These are phyloP conservation scores for Dryas integrifolia DNA, from an alignment of 331 rosid species.

Conservation along the genomic window DNA sequence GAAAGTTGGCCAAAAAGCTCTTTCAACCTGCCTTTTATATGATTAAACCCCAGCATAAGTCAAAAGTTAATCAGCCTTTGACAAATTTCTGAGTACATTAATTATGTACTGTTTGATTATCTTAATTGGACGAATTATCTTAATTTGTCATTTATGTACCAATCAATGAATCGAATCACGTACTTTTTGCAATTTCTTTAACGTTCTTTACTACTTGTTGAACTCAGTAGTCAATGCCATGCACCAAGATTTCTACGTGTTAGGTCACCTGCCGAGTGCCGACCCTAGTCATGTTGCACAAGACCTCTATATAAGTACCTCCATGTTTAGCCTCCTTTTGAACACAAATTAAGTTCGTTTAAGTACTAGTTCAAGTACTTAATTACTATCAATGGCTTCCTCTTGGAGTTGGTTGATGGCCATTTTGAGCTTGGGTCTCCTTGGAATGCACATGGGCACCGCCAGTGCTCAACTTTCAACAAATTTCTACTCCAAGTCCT, in stretches of 20 bases:
- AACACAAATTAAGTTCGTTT: neutral
- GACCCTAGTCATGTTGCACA: conserved; percentile 32
- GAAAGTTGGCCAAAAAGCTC: too few species aligned
- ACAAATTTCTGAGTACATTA: too few species aligned
- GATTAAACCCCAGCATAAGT: too few species aligned
- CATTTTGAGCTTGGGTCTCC: conserved; percentile 18
- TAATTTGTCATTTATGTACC: neutral
- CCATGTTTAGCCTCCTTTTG: neutral
- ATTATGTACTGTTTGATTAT: too few species aligned
- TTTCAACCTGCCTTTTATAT: too few species aligned
- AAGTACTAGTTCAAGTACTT: neutral
- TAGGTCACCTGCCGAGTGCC: conserved; percentile 56
- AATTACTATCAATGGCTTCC: conserved; percentile 44
- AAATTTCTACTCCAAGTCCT: conserved; percentile 48
- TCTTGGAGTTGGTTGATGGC: conserved; percentile 11
- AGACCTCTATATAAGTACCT: conserved; percentile 37
- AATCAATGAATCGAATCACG: neutral
- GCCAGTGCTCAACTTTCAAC: conserved; percentile 57
- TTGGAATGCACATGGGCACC: conserved; percentile 32
- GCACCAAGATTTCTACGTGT: conserved; percentile 45
- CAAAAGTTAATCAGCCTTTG: too few species aligned
- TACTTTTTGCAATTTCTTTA: too few species aligned
- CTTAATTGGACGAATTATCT: too few species aligned
- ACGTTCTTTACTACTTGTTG: neutral
- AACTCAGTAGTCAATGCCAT: conserved; percentile 25